phyloP scores from a whole-genome alignment of 768 basidiomycete genomes.

The Lactarius quietus region DNA sequence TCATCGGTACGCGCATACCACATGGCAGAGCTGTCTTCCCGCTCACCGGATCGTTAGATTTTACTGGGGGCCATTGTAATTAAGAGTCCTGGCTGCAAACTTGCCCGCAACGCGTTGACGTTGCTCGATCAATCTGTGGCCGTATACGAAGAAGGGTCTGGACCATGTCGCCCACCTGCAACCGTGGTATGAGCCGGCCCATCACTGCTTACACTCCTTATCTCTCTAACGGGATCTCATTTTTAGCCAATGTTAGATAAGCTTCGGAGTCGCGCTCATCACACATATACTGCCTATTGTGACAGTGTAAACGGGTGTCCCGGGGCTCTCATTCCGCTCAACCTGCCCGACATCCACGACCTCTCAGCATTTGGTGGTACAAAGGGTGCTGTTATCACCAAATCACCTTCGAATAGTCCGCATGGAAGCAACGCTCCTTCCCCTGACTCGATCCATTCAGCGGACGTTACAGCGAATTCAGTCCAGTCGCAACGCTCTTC shows the following conservation, averaged over 20 bases:
- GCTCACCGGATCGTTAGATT: conserved; percentile 33
- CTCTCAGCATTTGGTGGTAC: conserved; percentile 23
- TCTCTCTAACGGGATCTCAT: not conserved
- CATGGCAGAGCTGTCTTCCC: not conserved
- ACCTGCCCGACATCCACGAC: conserved; percentile 13
- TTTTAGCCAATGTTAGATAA: conserved; percentile 37
- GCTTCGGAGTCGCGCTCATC: conserved; percentile 37
- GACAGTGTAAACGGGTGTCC: not conserved
- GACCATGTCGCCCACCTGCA: conserved; percentile 35
- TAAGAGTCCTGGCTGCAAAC: conserved; percentile 43
- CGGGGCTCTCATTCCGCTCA: not conserved
- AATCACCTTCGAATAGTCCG: conserved; percentile 19
- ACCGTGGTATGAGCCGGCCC: conserved; percentile 1
- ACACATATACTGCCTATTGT: conserved; percentile 31
- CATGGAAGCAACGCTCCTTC: conserved; percentile 11
- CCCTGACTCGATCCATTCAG: conserved; percentile 12
- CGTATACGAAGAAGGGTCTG: conserved; percentile 44
- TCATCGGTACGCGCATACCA: conserved; percentile 40
- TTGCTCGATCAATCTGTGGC: conserved; percentile 38
- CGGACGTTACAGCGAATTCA: not conserved
- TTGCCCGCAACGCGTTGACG: conserved; percentile 39
- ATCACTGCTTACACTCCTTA: not conserved
- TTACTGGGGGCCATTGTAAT: conserved; percentile 46
- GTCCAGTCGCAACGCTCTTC: conserved; percentile 1
- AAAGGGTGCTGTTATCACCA: conserved; percentile 18